Evolutionary conservation across 148 eudicot genomes (phyloP), one percentile per base, ranked within the genome.

Genomic region (Hydrangea macrophylla): DNA sequence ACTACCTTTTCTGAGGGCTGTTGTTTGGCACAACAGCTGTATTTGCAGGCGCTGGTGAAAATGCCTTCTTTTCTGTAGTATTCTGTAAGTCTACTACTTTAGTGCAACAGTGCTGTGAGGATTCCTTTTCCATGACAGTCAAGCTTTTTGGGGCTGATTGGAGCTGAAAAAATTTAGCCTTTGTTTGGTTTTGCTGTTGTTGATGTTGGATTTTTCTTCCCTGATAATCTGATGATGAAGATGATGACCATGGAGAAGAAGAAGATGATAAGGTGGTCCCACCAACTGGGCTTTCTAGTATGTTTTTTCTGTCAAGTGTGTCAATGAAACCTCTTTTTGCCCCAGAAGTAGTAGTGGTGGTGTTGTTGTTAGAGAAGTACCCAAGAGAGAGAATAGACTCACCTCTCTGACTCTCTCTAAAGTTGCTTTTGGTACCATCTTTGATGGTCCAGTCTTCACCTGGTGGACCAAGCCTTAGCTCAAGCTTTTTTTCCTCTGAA

Each of bases 1-100:
- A 32, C 53, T 54, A 90, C 98, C 98, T 90, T 88, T 94, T 94
- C 84, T 94, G 98, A 70, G 96, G 78, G 37, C 67, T 80, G 83
- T 65, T 80, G 83, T 82, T 92, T 66, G 78, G 75, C 67, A 75
- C 90, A 87, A 75, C 90, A 87, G 98, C 89, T 87, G 91, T 73
- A 70, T 75, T 82, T 17, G 73, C 82, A 80, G 88, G 44, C 61
- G 82, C 44, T 45, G 83, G 69, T 76, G 88, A 85, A 81, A 88
- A 85, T 76, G 78, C 73, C 82, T 88, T 88, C 77, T 73, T 79
- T 55, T 75, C 82, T 40, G 79, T 60, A 68, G 79, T 60, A 68
- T 24, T 61, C 70, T 76, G 79, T 39, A 67, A 70, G 1, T 73
- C 78, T 71, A 54, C 78, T 25, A 65, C 73, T 76, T 74, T 79